Percentiles rank a stretch among this genome's conserved stretches.
Evolutionary conservation across 768 basidiomycete species (phyloP).

Genomic region (Cubamyces lactineus): DNA sequence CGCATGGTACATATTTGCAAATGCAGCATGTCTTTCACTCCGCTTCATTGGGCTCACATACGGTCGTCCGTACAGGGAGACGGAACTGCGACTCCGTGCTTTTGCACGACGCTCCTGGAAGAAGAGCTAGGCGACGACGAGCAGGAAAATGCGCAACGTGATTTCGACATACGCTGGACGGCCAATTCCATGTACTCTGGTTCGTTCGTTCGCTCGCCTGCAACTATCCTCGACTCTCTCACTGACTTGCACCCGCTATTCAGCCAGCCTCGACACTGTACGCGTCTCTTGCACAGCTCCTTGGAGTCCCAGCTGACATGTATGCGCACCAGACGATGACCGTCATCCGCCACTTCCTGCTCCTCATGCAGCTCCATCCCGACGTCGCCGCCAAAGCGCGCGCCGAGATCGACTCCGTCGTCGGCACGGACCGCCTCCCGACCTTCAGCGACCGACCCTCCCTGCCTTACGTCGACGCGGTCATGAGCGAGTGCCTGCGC

Average conservation of each 20-base stretch:
- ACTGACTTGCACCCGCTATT: neutral
- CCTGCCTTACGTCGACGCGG: constrained; percentile 61
- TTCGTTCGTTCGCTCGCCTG: constrained; percentile 26
- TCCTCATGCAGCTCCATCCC: constrained; percentile 68
- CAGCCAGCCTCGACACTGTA: constrained; percentile 66
- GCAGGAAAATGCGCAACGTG: constrained; percentile 38
- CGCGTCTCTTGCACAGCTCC: constrained; percentile 10
- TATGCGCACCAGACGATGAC: constrained; percentile 53
- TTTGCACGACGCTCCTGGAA: constrained; percentile 57
- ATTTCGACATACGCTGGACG: constrained; percentile 77
- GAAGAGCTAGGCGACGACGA: constrained; percentile 38
- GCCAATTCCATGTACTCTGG: constrained; percentile 81
- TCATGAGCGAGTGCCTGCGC: constrained; percentile 58
- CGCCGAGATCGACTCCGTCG: constrained; percentile 63
- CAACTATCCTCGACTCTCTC: neutral
- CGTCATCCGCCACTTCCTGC: constrained; percentile 59
- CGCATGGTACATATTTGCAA: constrained; percentile 48
- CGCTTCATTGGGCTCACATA: neutral
- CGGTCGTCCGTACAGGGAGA: constrained; percentile 36
- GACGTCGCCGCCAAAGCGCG: constrained; percentile 60
- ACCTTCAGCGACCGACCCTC: constrained; percentile 55
- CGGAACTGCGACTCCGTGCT: constrained; percentile 43
- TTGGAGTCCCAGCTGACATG: constrained; percentile 12
- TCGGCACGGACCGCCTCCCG: constrained; percentile 61
- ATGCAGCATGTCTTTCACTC: constrained; percentile 47